Evolutionary conservation across 352 stramenopile species (phyloP), one percentile per base, ranked within the genome.

Genomic region (Globisporangium nodosum): DNA sequence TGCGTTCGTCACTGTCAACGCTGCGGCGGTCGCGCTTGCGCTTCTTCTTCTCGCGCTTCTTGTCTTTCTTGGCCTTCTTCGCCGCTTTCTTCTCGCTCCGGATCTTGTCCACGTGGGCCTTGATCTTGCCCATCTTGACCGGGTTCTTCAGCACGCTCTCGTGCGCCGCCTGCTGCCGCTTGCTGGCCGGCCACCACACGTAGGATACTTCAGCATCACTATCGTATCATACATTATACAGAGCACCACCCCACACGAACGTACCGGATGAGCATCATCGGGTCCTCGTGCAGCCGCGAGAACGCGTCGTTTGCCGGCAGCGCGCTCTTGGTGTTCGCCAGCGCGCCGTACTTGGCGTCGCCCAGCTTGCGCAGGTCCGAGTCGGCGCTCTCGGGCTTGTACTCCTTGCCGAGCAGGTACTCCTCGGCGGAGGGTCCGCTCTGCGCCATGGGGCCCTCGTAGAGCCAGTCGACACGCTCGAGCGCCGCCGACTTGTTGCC

Each of bases 381-480:
- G 3, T 77, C 66, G 0, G 64, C 70, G 9, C 75, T 66, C 35
- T 83, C 70, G 0, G 63, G 63, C 57, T 88, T 83, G 65, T 80
- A 88, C 56, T 93, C 85, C 64, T 98, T 98, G 4, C 96, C 94
- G 43, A 99, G 62, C 51, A 99, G 70, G 69, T 96, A 98, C 16
- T 97, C 90, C 57, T 98, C 92, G 62, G 73, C 69, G 18, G 74
- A 89, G 56, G 78, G 82, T 43, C 83, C 72, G 45, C 63, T 66
- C 57, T 74, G 74, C 30, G 81, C 85, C 62, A 90, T 92, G n/a
- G 90, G 88, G 0, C 85, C 92, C 71, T 98, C 89, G 64, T 98
- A 99, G 92, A 99, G 98, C 95, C 95, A 99, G 66, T 98, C 87
- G 5, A 98, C 62, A 6, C 86, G 81, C 69, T 96, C 94, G n/a